Conservation (phyloP, 1,284 basidiomycete genomes). For the Phaffia rhodozyma region DNA sequence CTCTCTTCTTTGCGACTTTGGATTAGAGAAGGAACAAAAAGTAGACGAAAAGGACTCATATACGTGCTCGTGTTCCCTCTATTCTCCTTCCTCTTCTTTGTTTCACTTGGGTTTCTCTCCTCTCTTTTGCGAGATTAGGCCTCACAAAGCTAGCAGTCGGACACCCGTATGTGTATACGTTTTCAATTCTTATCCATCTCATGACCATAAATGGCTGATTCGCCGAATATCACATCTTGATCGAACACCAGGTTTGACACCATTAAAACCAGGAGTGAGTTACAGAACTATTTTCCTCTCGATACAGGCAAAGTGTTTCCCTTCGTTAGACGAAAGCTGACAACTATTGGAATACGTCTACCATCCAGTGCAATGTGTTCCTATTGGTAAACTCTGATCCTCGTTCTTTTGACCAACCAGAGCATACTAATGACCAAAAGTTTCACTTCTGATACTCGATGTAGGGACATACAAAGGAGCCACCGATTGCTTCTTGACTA, state of each 20-base stretch:
- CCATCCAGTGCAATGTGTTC: slow-evolving; percentile 30
- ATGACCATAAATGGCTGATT: no score
- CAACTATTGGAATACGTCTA: background rate
- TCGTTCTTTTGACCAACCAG: no score
- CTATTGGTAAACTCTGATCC: slow-evolving; percentile 6
- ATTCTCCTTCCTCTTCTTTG: background rate
- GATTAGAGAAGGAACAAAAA: no score
- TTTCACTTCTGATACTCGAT: no score
- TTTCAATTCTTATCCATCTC: background rate
- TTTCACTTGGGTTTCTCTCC: background rate
- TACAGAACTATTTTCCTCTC: background rate
- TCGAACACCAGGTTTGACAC: slow-evolving; percentile 10
- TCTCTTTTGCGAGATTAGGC: background rate
- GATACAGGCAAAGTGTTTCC: no score
- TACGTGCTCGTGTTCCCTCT: background rate
- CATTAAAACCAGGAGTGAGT: slow-evolving; percentile 27
- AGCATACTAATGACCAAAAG: no score
- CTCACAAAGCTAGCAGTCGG: slow-evolving; percentile 24
- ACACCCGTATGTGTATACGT: slow-evolving; percentile 26
- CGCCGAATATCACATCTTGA: no score
- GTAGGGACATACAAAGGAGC: slow-evolving; percentile 32
- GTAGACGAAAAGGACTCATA: background rate
- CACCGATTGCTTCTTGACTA: slow-evolving; percentile 30
- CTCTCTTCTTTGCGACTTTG: no score
- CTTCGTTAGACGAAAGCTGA: background rate